A percentile compares a stretch with the other conserved stretches of the same genome.
These are phyloP conservation scores for Xylariaceae sp. DNA, from an alignment of 2,329 filamentous ascomycete species.

Conservation along the genomic window DNA sequence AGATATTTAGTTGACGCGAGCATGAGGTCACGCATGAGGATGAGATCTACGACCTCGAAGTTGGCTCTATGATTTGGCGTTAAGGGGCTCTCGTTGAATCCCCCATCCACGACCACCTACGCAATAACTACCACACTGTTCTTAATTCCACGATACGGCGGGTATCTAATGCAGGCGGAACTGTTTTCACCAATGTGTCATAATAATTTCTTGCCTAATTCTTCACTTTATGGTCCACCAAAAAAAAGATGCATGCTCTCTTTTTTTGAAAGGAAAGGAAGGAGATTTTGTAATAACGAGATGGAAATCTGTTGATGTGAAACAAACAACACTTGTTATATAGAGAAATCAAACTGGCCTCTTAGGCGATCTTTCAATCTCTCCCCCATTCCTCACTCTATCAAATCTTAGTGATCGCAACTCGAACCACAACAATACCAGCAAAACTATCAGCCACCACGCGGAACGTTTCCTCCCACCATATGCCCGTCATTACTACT, in stretches of 20 bases:
- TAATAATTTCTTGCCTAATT: too few species aligned
- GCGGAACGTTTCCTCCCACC: too few species aligned
- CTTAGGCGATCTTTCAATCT: background rate
- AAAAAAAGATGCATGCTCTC: background rate
- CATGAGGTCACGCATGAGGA: background rate
- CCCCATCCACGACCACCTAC: too few species aligned
- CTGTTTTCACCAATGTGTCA: too few species aligned
- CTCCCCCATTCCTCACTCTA: background rate
- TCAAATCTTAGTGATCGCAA: too few species aligned
- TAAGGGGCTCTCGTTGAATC: too few species aligned
- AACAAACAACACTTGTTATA: background rate
- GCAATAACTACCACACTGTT: background rate
- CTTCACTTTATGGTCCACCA: too few species aligned
- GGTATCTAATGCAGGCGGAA: too few species aligned
- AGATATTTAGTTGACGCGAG: background rate
- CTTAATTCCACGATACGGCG: background rate
- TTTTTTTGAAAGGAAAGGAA: background rate
- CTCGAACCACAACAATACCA: too few species aligned
- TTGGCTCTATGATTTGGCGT: too few species aligned
- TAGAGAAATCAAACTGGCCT: conserved; percentile 7
- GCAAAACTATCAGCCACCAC: too few species aligned
- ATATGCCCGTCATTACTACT: background rate
- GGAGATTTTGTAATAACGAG: too few species aligned
- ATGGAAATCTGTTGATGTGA: background rate
- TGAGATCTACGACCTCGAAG: background rate